These are phyloP conservation scores for Eimeria acervulina DNA, from an alignment of 169 alveolate species.

Conservation along the genomic window DNA sequence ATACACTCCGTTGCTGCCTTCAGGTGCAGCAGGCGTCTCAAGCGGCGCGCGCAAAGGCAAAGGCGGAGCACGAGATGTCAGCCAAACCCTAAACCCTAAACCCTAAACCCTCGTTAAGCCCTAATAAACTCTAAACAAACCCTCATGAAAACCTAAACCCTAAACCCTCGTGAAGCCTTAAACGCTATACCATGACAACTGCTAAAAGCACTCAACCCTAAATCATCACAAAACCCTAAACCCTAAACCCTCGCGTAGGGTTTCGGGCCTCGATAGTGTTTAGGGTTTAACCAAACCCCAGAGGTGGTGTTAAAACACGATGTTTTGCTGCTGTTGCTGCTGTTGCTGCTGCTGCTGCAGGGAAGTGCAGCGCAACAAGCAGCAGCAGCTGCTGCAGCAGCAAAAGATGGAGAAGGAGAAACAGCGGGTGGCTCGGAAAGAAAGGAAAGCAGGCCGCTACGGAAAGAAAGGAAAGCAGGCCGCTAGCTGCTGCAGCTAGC, in stretches of 20 bases:
- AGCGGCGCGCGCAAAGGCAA: constrained; percentile 57
- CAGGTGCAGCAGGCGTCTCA: constrained; percentile 65
- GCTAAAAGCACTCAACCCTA: too few species aligned
- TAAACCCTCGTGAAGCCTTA: not conserved
- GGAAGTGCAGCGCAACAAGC: constrained; percentile 9
- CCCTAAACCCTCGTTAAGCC: constrained; percentile 13
- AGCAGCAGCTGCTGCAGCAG: constrained; percentile 69
- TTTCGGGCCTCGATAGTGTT: not conserved
- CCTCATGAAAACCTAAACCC: too few species aligned
- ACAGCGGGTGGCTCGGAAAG: constrained; percentile 30
- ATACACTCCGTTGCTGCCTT: not conserved
- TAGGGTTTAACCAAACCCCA: not conserved
- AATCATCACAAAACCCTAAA: too few species aligned
- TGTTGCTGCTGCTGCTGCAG: constrained; percentile 59
- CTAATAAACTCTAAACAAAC: not conserved
- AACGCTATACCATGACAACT: not conserved
- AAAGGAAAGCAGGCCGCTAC: too few species aligned
- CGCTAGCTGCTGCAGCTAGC: constrained; percentile 36
- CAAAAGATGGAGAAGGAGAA: constrained; percentile 44
- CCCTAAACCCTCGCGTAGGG: not conserved
- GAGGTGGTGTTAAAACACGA: not conserved
- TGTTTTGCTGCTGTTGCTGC: not conserved
- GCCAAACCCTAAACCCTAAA: constrained; percentile 31
- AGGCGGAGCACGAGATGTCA: constrained; percentile 47
- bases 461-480: too few species aligned